Base-by-base conservation (phyloP, 257 asterid genomes). In the Lycium ferocissimum region DNA sequence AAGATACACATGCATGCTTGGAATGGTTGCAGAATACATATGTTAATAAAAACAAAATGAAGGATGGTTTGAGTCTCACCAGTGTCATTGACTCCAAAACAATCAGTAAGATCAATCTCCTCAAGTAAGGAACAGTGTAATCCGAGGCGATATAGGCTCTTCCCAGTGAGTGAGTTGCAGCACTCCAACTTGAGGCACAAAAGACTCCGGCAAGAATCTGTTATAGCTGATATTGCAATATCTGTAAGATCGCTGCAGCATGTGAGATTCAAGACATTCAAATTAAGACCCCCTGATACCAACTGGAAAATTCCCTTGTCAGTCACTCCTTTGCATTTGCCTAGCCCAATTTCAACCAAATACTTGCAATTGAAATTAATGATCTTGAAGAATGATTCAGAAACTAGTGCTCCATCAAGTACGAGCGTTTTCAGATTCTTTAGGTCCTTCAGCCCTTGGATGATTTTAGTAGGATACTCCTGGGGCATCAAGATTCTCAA, bases 31-130 rank as follows among this genome's bases (percentile, higher is more conserved):
- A 61, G 9, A 58, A n/a, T 59, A 59, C 20, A 81, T 45, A 7
- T 3, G 58, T 12, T 13, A 62, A 59, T 17, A 45, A 13, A 81
- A 75, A 83, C 47, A 58, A 9, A 26, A 59, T 66, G 65, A 49
- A 37, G 43, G 65, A 40, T 11, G 56, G 67, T 37, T 9, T 15
- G 82, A 2, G 70, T 22, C 82, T 90, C 91, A 94, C 96, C 98
- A 26, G 37, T 81, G 88, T 94, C 94, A 56, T 89, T 89, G 53
- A 94, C 83, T 63, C 95, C 98, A 12, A 89, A 80, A 88, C 98
- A 94, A 85, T 93, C 98, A 1, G 98, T 94, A 78, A 94, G 97
- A 88, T 94, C 98, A 82, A 93, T 91, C 89, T 93, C 95, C 91
- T 91, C 87, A 3, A 94, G 97, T 38, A 81, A 83, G 84, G 47